Base-by-base conservation (phyloP, 2,329 filamentous ascomycete species). In the Lecanicillium sp. region DNA sequence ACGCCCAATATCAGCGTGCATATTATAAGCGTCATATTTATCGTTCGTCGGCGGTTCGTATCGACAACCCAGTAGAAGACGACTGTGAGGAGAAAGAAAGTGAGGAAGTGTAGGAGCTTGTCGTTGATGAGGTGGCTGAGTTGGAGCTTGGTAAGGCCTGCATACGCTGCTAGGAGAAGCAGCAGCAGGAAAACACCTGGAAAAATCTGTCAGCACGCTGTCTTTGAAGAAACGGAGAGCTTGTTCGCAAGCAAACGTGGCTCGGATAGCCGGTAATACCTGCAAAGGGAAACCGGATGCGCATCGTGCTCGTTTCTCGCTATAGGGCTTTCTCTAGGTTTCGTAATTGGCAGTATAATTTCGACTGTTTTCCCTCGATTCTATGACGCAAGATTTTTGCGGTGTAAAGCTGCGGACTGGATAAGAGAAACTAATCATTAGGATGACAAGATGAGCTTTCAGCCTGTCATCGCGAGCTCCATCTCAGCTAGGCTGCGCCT, bases 51-150 rank as follows among this genome's bases (percentile, higher is more conserved):
- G 53, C 93, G 87, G 54, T 83, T 86, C 44, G 90, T 94, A 65
- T 98, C 93, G 58, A 96, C 70, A 62, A 96, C 87, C 90, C 93
- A 98, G 79, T 98, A 98, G 76, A 97, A 97, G 57, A 79, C 71
- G 55, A 87, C 68, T 14, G 91, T 95, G 45, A 98, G 78, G 56
- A 88, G 63, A 75, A 97, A 95, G 73, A 98, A 97, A 59, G 87
- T 90, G 50, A 90, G 53, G 58, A 87, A 77, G 68, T 97, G 93
- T 23, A 97, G 77, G 60, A 86, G 72, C 68, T 98, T 97, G 77
- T 96, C 90, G 72, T 94, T 90, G 63, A 91, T 78, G 60, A 75
- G 65, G 52, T 67, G 57, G 53, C 69, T 69, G 56, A 80, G 60
- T 55, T 82, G 76, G 47, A 82, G 63, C 32, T 76, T 71, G 26